Percentiles rank a stretch among this genome's conserved stretches.
phyloP scores from a whole-genome alignment of 2,329 filamentous ascomycete genomes.

The Aspergillus pseudoterreus region DNA sequence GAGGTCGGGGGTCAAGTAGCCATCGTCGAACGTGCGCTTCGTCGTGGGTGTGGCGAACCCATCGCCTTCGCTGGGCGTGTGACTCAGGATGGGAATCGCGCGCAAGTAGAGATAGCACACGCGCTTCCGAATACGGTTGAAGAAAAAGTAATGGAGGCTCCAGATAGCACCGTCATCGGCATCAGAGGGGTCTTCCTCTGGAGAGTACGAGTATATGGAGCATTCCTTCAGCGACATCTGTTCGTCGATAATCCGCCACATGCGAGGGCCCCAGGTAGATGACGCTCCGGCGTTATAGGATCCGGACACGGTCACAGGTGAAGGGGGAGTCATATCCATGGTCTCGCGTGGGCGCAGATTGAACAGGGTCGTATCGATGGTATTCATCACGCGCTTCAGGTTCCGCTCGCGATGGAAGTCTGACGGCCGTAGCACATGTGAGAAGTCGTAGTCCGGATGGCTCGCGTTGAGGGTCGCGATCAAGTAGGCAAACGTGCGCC shows the following conservation, averaged over 20 bases:
- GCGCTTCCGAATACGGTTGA: conserved; percentile 86
- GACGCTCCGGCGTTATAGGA: conserved; percentile 49
- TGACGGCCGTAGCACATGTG: conserved; percentile 78
- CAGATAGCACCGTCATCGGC: conserved; percentile 93
- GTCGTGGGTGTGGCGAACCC: conserved; percentile 35
- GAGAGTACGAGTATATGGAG: conserved; percentile 83
- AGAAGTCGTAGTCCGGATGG: conserved; percentile 96
- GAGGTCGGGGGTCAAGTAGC: conserved; percentile 47
- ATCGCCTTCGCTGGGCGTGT: conserved; percentile 56
- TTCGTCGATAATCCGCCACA: conserved; percentile 90
- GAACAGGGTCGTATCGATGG: conserved; percentile 80
- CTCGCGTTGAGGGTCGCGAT: conserved; percentile 96
- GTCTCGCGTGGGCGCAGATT: conserved; percentile 69
- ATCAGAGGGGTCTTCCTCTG: conserved; percentile 85
- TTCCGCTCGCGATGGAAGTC: conserved; percentile 87
- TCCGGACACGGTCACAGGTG: conserved; percentile 40
- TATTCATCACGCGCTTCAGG: conserved; percentile 76
- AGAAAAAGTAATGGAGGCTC: conserved; percentile 96
- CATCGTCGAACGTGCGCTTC: conserved; percentile 48
- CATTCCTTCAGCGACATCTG: conserved; percentile 92
- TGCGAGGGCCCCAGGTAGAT: conserved; percentile 77
- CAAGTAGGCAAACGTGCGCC: conserved; percentile 89
- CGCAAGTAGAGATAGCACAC: conserved; percentile 92
- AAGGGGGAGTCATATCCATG: conserved; percentile 38
- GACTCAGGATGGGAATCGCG: conserved; percentile 68